These are phyloP conservation scores for Panicum virgatum DNA, from an alignment of 202 grass and related monocot species.

Conservation along the genomic window DNA sequence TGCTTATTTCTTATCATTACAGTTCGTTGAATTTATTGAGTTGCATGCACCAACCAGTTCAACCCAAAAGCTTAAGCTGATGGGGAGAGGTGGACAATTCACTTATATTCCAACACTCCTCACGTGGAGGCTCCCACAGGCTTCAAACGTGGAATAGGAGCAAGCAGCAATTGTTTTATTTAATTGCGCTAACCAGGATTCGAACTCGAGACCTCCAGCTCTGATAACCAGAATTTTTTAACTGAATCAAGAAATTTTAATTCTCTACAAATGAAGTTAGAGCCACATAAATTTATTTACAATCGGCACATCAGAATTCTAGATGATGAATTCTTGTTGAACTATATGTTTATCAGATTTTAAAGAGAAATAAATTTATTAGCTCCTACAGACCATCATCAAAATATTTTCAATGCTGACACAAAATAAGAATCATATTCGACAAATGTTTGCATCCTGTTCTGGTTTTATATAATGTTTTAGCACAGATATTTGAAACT, in stretches of 20 bases:
- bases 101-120: too few relatives aligned
- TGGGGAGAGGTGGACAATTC: too few relatives aligned
- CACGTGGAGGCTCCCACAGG: too few relatives aligned
- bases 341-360: background rate
- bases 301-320: background rate
- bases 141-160: too few relatives aligned
- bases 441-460: background rate
- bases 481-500: constrained; percentile 2
- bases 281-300: background rate
- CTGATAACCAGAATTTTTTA: too few relatives aligned
- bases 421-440: background rate
- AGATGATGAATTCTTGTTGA: background rate
- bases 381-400: background rate
- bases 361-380: background rate
- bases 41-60: too few relatives aligned
- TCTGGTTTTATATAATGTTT: constrained; percentile 17
- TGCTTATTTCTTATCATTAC: background rate
- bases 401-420: background rate
- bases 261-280: too few relatives aligned
- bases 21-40: background rate
- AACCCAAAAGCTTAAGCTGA: too few relatives aligned
- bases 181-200: too few relatives aligned
- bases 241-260: background rate
- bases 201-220: too few relatives aligned
- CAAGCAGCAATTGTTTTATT: too few relatives aligned